A percentile compares a stretch with the other conserved stretches of the same genome.
These are phyloP conservation scores for Alternaria infectoria DNA, from an alignment of 2,329 filamentous ascomycete species.

Conservation along the genomic window DNA sequence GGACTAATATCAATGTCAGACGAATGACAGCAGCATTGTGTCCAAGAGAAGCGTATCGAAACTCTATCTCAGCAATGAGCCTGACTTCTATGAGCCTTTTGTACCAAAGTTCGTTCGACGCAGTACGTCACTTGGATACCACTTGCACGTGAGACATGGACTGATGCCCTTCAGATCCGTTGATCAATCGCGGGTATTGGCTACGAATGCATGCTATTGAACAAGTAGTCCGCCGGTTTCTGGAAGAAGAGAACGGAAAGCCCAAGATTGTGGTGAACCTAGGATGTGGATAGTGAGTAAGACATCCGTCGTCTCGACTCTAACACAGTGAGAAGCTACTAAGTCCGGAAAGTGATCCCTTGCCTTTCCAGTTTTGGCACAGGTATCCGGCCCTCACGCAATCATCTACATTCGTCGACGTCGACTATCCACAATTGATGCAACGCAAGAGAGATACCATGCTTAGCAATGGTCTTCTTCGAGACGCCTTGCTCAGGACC, in stretches of 20 bases:
- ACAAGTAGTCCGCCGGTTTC: slow-evolving; percentile 73
- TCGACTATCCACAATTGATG: slow-evolving; percentile 85
- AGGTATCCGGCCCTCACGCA: slow-evolving; percentile 66
- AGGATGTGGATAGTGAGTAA: slow-evolving; percentile 85
- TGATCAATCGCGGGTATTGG: slow-evolving; percentile 91
- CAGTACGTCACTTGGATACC: slow-evolving; percentile 32
- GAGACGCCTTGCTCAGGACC: slow-evolving; percentile 41
- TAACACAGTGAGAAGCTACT: slow-evolving; percentile 15
- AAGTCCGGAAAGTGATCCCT: slow-evolving; percentile 70
- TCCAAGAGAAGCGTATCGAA: slow-evolving; percentile 93
- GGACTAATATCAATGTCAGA: slow-evolving; percentile 57
- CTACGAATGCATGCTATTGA: slow-evolving; percentile 84
- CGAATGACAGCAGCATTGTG: slow-evolving; percentile 89
- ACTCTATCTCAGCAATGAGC: slow-evolving; percentile 77
- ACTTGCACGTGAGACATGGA: background rate
- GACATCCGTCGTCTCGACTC: slow-evolving; percentile 13
- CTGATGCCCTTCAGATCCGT: slow-evolving; percentile 58
- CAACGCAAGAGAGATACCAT: slow-evolving; percentile 74
- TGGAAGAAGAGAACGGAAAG: slow-evolving; percentile 63
- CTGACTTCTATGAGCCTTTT: slow-evolving; percentile 87
- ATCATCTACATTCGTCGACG: slow-evolving; percentile 75
- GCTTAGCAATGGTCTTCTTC: slow-evolving; percentile 57
- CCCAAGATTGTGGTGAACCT: slow-evolving; percentile 80
- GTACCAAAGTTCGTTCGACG: slow-evolving; percentile 82
- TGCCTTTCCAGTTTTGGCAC: slow-evolving; percentile 82